Base-by-base conservation (phyloP, 108 stramenopile genomes). In the Cyclotella baltica region DNA sequence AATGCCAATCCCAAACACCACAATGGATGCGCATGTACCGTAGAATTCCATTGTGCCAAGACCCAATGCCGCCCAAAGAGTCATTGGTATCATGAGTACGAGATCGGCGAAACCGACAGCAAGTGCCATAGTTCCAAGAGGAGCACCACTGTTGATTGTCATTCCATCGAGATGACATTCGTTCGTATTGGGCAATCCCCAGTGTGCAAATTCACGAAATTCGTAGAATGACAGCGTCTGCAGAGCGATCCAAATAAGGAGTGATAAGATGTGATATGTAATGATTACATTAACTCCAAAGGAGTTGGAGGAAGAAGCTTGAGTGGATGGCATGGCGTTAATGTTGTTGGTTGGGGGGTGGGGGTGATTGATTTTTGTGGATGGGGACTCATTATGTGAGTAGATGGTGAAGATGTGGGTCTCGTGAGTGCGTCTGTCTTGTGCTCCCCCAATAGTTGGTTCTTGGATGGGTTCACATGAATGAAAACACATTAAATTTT, bases 1-100 rank as follows among this genome's bases (percentile, higher is more conserved):
- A 3, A 70, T 70, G 36, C 31, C 57, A 50, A 70, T 70, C 37
- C 36, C 69, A 29, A 70, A 70, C 35, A 70, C 69, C 69, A 70
- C 38, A 2, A 51, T 31, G n/a, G 55, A 57, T 18, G 25, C 30
- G 9, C 27, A 23, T 19, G 28, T 3, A 23, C 69, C 69, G 15
- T 70, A 57, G 36, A 50, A 51, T 37, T 35, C 35, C 1, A 25
- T 35, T 27, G 9, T 22, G 3, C 37, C 35, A 6, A 70, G 69
- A n/a, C 55, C 55, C 6, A 13, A 9, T 33, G 35, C 11, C 2
- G 55, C 35, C 37, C 22, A 11, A 55, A 70, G 37, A 5, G 38
- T 51, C 30, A 67, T 1, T 20, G 67, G 67, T 28, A 67, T 8
- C 48, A 67, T 52, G 18, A 67, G 15, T 3, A 50, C 29, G 11